A percentile compares a stretch with the other conserved stretches of the same genome.
Conservation (phyloP, 805 yeast genomes). For the Suhomyces xylopsoci region DNA sequence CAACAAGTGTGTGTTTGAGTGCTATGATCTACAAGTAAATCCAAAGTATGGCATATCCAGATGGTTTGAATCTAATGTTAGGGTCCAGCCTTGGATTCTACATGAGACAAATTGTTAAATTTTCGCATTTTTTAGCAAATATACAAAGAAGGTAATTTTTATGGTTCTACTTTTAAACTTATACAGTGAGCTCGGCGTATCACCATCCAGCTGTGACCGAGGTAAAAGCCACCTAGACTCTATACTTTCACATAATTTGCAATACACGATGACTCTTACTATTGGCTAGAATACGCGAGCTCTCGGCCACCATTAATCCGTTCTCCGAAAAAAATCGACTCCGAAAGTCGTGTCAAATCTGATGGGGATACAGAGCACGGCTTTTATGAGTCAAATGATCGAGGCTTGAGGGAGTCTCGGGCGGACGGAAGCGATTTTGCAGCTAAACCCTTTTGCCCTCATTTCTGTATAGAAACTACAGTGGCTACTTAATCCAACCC, state of each 20-base stretch:
- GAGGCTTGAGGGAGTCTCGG: background rate
- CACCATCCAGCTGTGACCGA: background rate
- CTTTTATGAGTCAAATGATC: background rate
- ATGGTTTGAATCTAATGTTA: conserved; percentile 41
- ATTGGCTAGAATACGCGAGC: background rate
- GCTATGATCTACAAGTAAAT: conserved; percentile 15
- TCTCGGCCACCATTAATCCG: background rate
- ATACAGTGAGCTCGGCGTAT: background rate
- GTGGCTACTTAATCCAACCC: background rate
- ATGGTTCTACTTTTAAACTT: background rate
- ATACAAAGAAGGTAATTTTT: background rate
- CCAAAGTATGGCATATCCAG: conserved; percentile 47
- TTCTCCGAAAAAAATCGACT: background rate
- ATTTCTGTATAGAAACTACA: background rate
- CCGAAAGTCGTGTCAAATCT: background rate
- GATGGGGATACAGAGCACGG: background rate
- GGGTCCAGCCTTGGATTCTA: background rate
- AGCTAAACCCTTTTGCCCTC: background rate
- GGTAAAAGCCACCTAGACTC: background rate
- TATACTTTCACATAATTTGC: background rate
- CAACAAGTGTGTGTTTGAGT: conserved; percentile 49
- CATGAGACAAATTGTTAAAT: background rate
- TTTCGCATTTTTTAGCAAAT: background rate
- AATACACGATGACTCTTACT: background rate
- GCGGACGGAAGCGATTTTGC: background rate